These are phyloP conservation scores for Exidia glandulosa DNA, from an alignment of 768 basidiomycete genomes.

Conservation along the genomic window DNA sequence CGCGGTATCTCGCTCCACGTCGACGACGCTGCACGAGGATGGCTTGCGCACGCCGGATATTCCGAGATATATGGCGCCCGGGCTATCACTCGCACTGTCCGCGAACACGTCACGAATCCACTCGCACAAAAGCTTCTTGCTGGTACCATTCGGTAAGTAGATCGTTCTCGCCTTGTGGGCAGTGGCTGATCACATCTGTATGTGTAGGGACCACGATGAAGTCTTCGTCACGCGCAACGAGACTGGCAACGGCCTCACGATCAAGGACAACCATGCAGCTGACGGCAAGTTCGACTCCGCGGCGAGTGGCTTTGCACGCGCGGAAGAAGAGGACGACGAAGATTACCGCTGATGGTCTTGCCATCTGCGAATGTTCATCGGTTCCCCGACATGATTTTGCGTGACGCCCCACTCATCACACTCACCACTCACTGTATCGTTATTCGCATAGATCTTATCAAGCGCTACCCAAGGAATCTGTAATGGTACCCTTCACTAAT, in stretches of 20 bases:
- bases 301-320: background rate
- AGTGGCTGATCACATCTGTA: background rate
- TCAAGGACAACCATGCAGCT: slow-evolving; percentile 50
- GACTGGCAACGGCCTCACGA: slow-evolving; percentile 34
- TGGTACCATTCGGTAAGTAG: slow-evolving; percentile 59
- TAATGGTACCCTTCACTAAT: background rate
- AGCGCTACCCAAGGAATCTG: background rate
- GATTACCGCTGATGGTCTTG: too few species aligned
- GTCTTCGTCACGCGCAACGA: slow-evolving; percentile 42
- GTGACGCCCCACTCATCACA: background rate
- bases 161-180: slow-evolving; percentile 4
- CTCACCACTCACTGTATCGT: background rate
- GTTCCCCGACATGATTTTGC: too few species aligned
- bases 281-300: slow-evolving; percentile 19
- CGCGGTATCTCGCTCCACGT: slow-evolving; percentile 65
- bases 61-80: slow-evolving; percentile 81
- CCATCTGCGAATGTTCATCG: too few species aligned
- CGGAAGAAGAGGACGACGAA: background rate
- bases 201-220: slow-evolving; percentile 54
- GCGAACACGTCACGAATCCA: slow-evolving; percentile 71
- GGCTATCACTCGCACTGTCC: slow-evolving; percentile 77
- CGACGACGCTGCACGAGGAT: slow-evolving; percentile 44
- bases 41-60: slow-evolving; percentile 70
- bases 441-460: too few species aligned
- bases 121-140: slow-evolving; percentile 69